Percentiles rank a stretch among this genome's conserved stretches.
phyloP scores from a whole-genome alignment of 805 yeast species.

The Cyberlindnera mississippiensis region DNA sequence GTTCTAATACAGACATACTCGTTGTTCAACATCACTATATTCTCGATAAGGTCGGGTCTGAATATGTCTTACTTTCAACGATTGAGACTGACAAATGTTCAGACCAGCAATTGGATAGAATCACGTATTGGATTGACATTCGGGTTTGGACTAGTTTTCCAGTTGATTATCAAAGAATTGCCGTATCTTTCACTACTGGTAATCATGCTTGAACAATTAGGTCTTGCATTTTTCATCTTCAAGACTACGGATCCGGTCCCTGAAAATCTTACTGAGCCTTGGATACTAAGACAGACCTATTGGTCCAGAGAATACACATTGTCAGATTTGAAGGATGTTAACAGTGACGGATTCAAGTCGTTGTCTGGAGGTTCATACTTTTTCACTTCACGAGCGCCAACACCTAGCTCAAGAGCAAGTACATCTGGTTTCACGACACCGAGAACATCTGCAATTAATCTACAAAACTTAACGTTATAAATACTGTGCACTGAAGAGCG shows the following conservation, averaged over 20 bases:
- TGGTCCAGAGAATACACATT: slow-evolving; percentile 13
- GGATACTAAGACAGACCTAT: slow-evolving; percentile 17
- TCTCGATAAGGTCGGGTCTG: slow-evolving; percentile 12
- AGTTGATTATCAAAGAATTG: slow-evolving; percentile 1
- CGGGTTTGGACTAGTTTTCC: slow-evolving; percentile 20
- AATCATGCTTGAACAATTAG: slow-evolving; percentile 17
- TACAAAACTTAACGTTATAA: slow-evolving; percentile 9
- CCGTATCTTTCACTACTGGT: slow-evolving; percentile 12
- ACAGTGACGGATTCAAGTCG: slow-evolving; percentile 18
- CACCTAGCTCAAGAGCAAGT: slow-evolving; percentile 1
- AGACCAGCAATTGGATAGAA: slow-evolving; percentile 19
- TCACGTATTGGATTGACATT: slow-evolving; percentile 17
- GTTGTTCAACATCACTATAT: slow-evolving; percentile 5
- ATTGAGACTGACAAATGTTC: slow-evolving; percentile 10
- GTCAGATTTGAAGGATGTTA: slow-evolving; percentile 2
- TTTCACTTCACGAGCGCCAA: slow-evolving; percentile 1
- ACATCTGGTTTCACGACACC: slow-evolving; percentile 4
- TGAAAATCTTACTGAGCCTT: slow-evolving; percentile 16
- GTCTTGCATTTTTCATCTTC: slow-evolving; percentile 16
- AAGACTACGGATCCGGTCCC: slow-evolving; percentile 20
- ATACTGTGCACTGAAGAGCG: slow-evolving; percentile 10
- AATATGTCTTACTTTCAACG: slow-evolving; percentile 18
- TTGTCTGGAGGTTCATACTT: slow-evolving; percentile 10
- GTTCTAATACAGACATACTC: slow-evolving; percentile 5
- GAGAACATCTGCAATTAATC: not conserved